A percentile compares a stretch with the other conserved stretches of the same genome.
Conservation (phyloP, 2,329 filamentous ascomycete genomes). For the Hymenoscyphus scutula region DNA sequence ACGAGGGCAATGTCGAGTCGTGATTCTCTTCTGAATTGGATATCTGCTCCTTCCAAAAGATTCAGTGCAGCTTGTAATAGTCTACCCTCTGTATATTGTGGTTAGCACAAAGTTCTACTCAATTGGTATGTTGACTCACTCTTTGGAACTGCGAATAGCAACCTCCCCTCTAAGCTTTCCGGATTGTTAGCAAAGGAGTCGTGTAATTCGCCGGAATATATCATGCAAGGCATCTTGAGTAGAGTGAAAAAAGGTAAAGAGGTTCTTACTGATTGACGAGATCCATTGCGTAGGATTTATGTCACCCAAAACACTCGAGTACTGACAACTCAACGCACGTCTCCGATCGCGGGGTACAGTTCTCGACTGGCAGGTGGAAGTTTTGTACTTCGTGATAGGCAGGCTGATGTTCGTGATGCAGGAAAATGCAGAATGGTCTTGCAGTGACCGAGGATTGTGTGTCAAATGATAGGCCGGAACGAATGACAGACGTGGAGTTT, state of each 20-base stretch:
- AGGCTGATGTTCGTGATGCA: conserved; percentile 9
- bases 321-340: not conserved
- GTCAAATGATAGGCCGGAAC: not conserved
- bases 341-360: conserved; percentile 16
- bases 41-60: conserved; percentile 88
- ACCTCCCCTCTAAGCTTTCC: conserved; percentile 79
- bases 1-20: conserved; percentile 96
- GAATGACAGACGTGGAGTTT: not conserved
- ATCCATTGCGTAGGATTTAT: conserved; percentile 47
- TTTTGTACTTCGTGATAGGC: not conserved
- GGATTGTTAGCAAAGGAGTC: conserved; percentile 39
- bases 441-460: not conserved
- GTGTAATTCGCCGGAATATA: conserved; percentile 48
- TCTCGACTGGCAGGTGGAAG: conserved; percentile 5
- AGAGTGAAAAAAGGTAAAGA: not conserved
- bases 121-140: conserved; percentile 58
- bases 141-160: conserved; percentile 97
- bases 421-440: not conserved
- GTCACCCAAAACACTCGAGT: not conserved
- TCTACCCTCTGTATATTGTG: conserved; percentile 69
- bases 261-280: conserved; percentile 59
- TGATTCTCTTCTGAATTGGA: conserved; percentile 93
- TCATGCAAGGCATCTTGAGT: conserved; percentile 22
- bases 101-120: conserved; percentile 11
- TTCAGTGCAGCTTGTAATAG: conserved; percentile 86